phyloP scores from a whole-genome alignment of 2,329 filamentous ascomycete genomes.

The Diaporthe australafricana region DNA sequence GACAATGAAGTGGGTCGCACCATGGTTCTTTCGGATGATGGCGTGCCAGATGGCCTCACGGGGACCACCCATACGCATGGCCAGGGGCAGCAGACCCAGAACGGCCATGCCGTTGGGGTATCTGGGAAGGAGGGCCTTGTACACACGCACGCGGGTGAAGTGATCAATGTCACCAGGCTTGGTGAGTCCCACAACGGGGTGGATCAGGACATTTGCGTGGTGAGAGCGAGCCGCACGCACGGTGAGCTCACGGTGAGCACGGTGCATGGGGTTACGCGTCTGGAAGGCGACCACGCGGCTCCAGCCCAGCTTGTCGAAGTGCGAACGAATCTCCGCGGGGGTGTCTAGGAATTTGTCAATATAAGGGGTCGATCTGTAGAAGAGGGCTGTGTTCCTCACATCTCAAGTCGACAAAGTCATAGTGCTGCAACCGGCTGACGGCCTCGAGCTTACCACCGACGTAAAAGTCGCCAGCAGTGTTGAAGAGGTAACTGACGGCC shows the following conservation, averaged over 20 bases:
- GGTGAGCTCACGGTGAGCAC: conserved; percentile 96
- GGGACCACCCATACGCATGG: conserved; percentile 99
- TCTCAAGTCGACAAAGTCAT: conserved; percentile 97
- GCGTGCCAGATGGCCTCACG: conserved; percentile 99
- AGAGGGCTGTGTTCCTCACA: conserved; percentile 67
- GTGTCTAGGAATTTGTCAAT: conserved; percentile 69
- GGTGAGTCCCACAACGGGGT: conserved; percentile 97
- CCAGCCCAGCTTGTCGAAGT: conserved; percentile 99
- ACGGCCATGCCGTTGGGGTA: conserved; percentile 99
- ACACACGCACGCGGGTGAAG: conserved; percentile 98
- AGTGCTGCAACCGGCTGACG: conserved; percentile 95
- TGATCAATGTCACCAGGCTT: conserved; percentile 99
- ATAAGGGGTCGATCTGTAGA: no score
- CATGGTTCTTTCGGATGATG: conserved; percentile 99
- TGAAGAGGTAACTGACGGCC: conserved; percentile 89
- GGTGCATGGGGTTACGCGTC: conserved; percentile 99
- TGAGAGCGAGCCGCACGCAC: conserved; percentile 95
- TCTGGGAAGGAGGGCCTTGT: conserved; percentile 94
- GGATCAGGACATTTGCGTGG: conserved; percentile 98
- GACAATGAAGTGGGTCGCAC: conserved; percentile 98
- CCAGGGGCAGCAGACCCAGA: conserved; percentile 91
- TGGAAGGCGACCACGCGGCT: conserved; percentile 98
- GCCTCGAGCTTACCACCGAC: conserved; percentile 96
- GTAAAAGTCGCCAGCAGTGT: conserved; percentile 86
- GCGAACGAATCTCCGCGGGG: conserved; percentile 90